phyloP scores from a whole-genome alignment of 352 stramenopile genomes.

The Phytophthora lateralis region DNA sequence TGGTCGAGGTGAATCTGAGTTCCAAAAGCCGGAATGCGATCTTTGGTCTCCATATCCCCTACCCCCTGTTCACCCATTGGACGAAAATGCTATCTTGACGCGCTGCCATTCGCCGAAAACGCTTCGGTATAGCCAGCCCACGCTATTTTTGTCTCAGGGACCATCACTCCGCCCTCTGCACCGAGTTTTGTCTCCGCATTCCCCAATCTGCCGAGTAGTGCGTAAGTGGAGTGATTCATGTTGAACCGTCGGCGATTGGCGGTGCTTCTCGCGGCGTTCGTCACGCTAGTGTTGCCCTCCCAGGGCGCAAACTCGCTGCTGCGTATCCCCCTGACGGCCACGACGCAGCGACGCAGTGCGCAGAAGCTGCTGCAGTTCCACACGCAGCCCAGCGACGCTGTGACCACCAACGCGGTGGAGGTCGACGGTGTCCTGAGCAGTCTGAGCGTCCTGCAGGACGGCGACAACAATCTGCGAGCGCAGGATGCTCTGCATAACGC shows the following conservation, averaged over 20 bases:
- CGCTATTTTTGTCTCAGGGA: not conserved
- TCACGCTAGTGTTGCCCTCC: conserved; percentile 10
- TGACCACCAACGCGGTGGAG: conserved; percentile 9
- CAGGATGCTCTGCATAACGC: conserved; percentile 34
- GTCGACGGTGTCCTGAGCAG: conserved; percentile 21
- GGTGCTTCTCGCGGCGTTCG: conserved; percentile 6
- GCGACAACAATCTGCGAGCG: not conserved
- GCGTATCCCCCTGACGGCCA: conserved; percentile 46
- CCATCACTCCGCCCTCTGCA: not conserved
- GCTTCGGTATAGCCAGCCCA: not conserved
- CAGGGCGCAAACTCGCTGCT: conserved; percentile 24
- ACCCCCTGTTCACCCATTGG: not conserved
- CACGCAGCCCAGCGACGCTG: conserved; percentile 23
- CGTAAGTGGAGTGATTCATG: conserved; percentile 4
- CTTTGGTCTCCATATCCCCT: not conserved
- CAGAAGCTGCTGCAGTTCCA: conserved; percentile 47
- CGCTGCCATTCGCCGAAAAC: not conserved
- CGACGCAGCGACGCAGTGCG: conserved; percentile 32
- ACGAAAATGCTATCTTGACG: not conserved
- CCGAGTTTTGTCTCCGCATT: conserved; percentile 8
- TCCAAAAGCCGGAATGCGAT: not conserved
- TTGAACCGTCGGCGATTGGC: not conserved
- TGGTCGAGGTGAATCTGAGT: not conserved
- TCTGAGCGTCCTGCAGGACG: conserved; percentile 27
- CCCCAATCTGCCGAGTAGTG: conserved; percentile 11